A percentile compares a stretch with the other conserved stretches of the same genome.
Evolutionary conservation across 257 asterid species (phyloP).

Genomic region (Nicotiana tabacum): DNA sequence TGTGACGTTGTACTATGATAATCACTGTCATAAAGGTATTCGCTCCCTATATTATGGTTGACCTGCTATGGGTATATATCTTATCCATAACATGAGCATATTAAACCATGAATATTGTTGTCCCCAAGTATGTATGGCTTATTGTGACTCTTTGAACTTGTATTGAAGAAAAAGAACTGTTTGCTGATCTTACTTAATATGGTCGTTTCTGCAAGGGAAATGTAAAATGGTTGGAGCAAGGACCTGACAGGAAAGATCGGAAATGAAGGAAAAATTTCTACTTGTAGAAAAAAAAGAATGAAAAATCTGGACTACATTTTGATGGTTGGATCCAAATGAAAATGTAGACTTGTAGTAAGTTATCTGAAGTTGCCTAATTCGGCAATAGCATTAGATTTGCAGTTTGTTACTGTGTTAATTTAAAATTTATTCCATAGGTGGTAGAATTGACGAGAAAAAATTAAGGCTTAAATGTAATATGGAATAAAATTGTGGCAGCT

Average conservation of each 20-base stretch:
- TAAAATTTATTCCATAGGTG: not conserved
- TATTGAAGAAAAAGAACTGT: not conserved
- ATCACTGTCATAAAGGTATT: not conserved
- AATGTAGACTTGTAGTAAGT: not conserved
- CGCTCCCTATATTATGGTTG: not conserved
- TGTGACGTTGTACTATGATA: not conserved
- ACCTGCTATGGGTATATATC: not conserved
- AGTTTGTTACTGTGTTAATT: not conserved
- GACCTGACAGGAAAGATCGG: not conserved
- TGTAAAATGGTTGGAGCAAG: not conserved
- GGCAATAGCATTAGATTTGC: not conserved
- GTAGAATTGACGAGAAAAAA: not conserved
- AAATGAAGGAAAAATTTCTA: not conserved
- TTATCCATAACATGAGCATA: not conserved
- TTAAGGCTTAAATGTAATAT: not conserved
- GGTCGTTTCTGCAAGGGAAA: not conserved
- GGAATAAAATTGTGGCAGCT: not conserved
- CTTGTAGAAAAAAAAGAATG: not conserved
- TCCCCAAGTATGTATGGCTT: not conserved
- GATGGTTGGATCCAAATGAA: constrained; percentile 1
- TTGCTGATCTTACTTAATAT: not conserved
- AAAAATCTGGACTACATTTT: not conserved
- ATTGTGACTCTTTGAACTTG: not conserved
- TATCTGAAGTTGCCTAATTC: not conserved
- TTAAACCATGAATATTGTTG: not conserved